Evolutionary conservation across 2,329 filamentous ascomycete genomes (phyloP).

Genomic region (Scedosporium dehoogii): DNA sequence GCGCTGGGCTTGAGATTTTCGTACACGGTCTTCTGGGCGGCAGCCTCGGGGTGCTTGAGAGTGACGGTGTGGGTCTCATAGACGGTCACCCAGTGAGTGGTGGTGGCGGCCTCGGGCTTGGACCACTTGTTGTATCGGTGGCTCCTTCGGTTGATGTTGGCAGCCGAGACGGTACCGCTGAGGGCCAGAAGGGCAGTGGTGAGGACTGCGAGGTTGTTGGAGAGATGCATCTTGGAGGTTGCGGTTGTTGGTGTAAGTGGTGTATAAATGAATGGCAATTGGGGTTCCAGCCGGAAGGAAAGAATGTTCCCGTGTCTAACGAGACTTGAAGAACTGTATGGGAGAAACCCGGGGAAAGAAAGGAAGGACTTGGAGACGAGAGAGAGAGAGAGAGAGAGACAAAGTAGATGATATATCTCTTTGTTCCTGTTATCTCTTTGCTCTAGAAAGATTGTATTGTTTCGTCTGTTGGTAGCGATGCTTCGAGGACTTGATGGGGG

Average conservation of each 20-base stretch:
- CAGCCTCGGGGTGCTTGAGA: conserved; percentile 12
- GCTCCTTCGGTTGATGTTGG: conserved; percentile 30
- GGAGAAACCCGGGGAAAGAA: background rate
- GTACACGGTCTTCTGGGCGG: conserved; percentile 5
- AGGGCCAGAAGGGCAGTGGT: conserved; percentile 28
- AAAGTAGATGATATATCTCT: background rate
- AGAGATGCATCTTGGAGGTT: background rate
- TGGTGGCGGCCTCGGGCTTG: conserved; percentile 16
- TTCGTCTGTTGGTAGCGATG: too few relatives aligned
- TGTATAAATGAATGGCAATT: background rate
- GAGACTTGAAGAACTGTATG: background rate
- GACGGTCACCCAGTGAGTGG: conserved; percentile 31
- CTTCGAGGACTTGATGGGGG: too few relatives aligned
- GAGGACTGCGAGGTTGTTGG: background rate
- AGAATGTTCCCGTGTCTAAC: background rate
- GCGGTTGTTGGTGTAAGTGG: background rate
- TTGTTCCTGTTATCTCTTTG: too few relatives aligned
- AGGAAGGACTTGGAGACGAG: background rate
- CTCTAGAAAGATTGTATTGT: too few relatives aligned
- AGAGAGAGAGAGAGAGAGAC: background rate
- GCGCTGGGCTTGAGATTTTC: background rate
- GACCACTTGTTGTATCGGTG: conserved; percentile 20
- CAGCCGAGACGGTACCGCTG: conserved; percentile 31
- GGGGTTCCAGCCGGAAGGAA: background rate
- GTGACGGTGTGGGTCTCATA: conserved; percentile 27